Evolutionary conservation across 2,329 filamentous ascomycete genomes (phyloP).

Genomic region (Paracoccidioides lutzii): DNA sequence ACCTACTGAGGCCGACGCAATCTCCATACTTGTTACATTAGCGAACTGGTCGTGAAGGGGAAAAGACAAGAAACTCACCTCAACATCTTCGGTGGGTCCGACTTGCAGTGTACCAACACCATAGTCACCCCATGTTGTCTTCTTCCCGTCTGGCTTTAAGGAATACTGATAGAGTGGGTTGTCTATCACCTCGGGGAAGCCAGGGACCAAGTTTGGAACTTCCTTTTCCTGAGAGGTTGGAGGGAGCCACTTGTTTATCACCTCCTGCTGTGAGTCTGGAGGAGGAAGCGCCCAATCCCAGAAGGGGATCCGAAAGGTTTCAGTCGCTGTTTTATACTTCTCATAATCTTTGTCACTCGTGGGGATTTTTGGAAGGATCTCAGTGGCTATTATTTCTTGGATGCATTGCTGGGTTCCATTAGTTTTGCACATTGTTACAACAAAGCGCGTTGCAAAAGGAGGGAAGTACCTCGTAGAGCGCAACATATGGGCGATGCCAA

Average conservation of each 20-base stretch:
- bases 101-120: slow-evolving; percentile 7
- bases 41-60: neutral
- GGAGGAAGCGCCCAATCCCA: slow-evolving; percentile 35
- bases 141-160: slow-evolving; percentile 14
- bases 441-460: neutral
- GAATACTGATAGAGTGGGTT: slow-evolving; percentile 36
- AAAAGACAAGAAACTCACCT: slow-evolving; percentile 2
- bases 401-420: slow-evolving; percentile 20
- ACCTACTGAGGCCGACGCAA: slow-evolving; percentile 15
- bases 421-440: neutral
- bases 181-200: slow-evolving; percentile 24
- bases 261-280: slow-evolving; percentile 18
- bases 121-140: slow-evolving; percentile 1
- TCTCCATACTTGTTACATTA: slow-evolving; percentile 9
- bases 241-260: slow-evolving; percentile 24
- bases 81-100: slow-evolving; percentile 6
- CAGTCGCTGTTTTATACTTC: slow-evolving; percentile 34
- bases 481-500: slow-evolving; percentile 73
- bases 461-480: slow-evolving; percentile 40
- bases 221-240: slow-evolving; percentile 17
- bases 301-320: slow-evolving; percentile 32
- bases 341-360: slow-evolving; percentile 28
- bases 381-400: slow-evolving; percentile 25
- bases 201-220: slow-evolving; percentile 31
- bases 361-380: slow-evolving; percentile 28